Evolutionary conservation across 169 alveolate genomes (phyloP), one percentile per base, ranked within the genome.

Genomic region (Fabrea salina): DNA sequence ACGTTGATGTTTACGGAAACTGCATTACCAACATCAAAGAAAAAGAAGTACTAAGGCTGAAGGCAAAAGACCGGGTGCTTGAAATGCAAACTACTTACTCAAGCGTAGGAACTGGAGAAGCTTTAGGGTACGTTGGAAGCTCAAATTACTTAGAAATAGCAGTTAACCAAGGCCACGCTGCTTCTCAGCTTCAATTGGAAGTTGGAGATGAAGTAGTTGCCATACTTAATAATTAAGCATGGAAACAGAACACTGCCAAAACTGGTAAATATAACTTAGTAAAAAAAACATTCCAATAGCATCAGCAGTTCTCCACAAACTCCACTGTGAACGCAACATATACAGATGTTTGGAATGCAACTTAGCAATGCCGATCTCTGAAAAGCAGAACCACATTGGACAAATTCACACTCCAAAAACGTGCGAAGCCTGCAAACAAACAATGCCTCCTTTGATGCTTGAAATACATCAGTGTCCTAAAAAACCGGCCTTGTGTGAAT

Each of bases 121-220:
- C 56, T 37, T 32, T 64, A 37, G 50, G 35, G 35, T 4, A 39
- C 5, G 35, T 64, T 5, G 39, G 75, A 22, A 64, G 75, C 32
- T 33, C 35, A 19, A 33, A 40, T 19, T 64, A 19, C 16, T 16
- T 64, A 37, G 75, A 64, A 64, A 64, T 64, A 19, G 50, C 75
- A 37, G 75, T 64, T 19, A 64, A 64, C 11, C 56, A 37, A 37
- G 75, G 75, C 4, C 35, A 33, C 41, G 75, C 75, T n/a, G n/a
- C n/a, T n/a, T n/a, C n/a, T n/a, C n/a, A n/a, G n/a, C n/a, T n/a
- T n/a, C n/a, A n/a, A n/a, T n/a, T n/a, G n/a, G n/a, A n/a, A n/a
- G n/a, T n/a, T n/a, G n/a, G n/a, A n/a, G n/a, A n/a, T n/a, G n/a
- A n/a, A n/a, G n/a, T n/a, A n/a, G n/a, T n/a, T n/a, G n/a, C n/a